Evolutionary conservation across 139 green algal genomes (phyloP), one percentile per base, ranked within the genome.

Genomic region (Volvox africanus): DNA sequence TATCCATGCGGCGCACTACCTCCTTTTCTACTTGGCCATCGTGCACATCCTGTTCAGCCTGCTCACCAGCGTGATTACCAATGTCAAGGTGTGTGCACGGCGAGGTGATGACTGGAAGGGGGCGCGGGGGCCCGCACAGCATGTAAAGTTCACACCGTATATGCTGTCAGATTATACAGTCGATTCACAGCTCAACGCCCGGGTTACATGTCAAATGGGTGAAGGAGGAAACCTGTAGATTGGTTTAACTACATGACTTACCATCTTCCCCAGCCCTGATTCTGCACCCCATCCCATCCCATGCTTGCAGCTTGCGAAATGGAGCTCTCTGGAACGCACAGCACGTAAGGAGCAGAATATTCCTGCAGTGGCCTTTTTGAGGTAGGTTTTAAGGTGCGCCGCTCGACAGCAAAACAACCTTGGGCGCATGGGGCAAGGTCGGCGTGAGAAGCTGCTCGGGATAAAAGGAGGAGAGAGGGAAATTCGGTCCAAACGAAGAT

Each of bases 21-120:
- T 92, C 37, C 88, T 92, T 11, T 92, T 92, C 79, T 92, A 92
- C 26, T n/a, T 92, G 36, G 88, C 88, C 30, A 80, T 92, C 14
- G 88, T 92, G 19, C 88, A 92, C 44, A 92, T 92, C 44, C 79
- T 92, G 0, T 92, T 92, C 68, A 92, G 80, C 44, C 44, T 92
- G 37, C 80, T 88, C 5, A 92, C 88, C 65, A 83, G 68, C n/a
- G 80, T 87, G 30, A 88, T 92, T 21, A 88, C 88, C 17, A 82
- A 86, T 21, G 62, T 65, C 37, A 88, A 82, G 88, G 88, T 92
- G 0, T 55, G 76, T 61, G n/a, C 32, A 61, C n/a, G 18, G 28
- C 32, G n/a, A 22, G n/a, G 73, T 80, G 73, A 18, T 32, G 28
- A 32, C n/a, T 13, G 26, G n/a, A 36, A 55, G 44, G 5, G 44